These are phyloP conservation scores for Acidomyces sp. DNA, from an alignment of 495 filamentous ascomycete species.

Conservation along the genomic window DNA sequence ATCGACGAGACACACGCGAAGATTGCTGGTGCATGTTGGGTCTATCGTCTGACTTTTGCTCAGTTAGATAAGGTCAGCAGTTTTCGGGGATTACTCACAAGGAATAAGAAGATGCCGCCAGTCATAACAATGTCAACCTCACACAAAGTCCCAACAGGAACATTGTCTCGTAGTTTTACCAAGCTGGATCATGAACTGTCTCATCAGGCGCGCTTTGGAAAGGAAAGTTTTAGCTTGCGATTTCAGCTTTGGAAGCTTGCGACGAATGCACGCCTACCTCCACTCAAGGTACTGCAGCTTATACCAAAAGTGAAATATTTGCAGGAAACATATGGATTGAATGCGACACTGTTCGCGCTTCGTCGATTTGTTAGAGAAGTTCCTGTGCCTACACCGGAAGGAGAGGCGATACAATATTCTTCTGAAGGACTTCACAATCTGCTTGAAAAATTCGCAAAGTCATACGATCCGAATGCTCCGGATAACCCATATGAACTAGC, in stretches of 20 bases:
- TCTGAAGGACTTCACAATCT: slow-evolving; percentile 31
- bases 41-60: slow-evolving; percentile 20
- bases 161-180: slow-evolving; percentile 14
- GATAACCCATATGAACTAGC: slow-evolving; percentile 19
- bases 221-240: slow-evolving; percentile 29
- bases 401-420: slow-evolving; percentile 34
- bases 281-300: slow-evolving; percentile 30
- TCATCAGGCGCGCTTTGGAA: slow-evolving; percentile 5
- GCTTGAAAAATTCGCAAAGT: slow-evolving; percentile 32
- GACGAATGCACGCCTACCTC: slow-evolving; percentile 39
- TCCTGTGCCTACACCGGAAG: slow-evolving; percentile 36
- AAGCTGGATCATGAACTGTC: slow-evolving; percentile 20
- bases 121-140: slow-evolving; percentile 18
- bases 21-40: slow-evolving; percentile 20
- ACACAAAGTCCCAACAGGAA: not conserved
- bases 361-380: slow-evolving; percentile 35
- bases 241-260: slow-evolving; percentile 43
- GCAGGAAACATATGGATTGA: slow-evolving; percentile 9
- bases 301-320: slow-evolving; percentile 25
- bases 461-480: slow-evolving; percentile 22
- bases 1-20: slow-evolving; percentile 17
- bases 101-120: slow-evolving; percentile 19
- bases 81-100: slow-evolving; percentile 6
- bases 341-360: slow-evolving; percentile 18
- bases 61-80: not conserved